Conservation (phyloP, 768 basidiomycete species). For the Auricularia sp. region DNA sequence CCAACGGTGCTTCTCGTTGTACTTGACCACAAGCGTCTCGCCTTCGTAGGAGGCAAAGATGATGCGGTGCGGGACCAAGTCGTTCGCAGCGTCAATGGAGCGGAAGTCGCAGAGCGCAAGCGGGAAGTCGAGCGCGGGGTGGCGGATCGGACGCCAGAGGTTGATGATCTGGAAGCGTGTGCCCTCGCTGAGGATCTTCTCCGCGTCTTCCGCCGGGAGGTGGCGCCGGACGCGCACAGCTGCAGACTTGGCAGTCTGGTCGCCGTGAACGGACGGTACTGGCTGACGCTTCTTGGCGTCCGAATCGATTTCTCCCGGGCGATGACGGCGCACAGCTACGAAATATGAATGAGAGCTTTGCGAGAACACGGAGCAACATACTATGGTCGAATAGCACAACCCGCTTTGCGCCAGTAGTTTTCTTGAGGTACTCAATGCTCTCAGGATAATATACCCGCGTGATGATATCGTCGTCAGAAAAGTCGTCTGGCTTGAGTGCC, state of each 20-base stretch:
- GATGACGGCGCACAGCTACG: conserved; percentile 37
- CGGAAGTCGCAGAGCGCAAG: conserved; percentile 43
- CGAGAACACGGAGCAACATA: conserved; percentile 19
- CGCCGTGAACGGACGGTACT: conserved; percentile 33
- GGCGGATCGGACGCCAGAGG: conserved; percentile 47
- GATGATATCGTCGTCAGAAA: conserved; percentile 44
- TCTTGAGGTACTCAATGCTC: conserved; percentile 46
- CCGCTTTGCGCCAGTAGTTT: conserved; percentile 47
- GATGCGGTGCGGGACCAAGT: conserved; percentile 36
- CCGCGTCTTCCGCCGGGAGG: conserved; percentile 36
- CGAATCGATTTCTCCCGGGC: conserved; percentile 29
- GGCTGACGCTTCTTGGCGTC: conserved; percentile 35
- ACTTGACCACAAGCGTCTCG: conserved; percentile 39
- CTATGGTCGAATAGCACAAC: conserved; percentile 62
- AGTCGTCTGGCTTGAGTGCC: conserved; percentile 17
- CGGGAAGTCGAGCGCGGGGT: conserved; percentile 41
- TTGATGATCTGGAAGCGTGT: conserved; percentile 41
- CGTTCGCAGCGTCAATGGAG: conserved; percentile 31
- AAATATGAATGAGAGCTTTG: background rate
- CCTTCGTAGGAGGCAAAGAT: conserved; percentile 42
- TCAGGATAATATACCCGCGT: conserved; percentile 51
- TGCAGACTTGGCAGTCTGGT: conserved; percentile 39
- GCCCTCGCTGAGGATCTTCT: conserved; percentile 33
- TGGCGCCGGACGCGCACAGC: conserved; percentile 41
- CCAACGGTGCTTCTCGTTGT: conserved; percentile 42